These are phyloP conservation scores for Harrya chromipes DNA, from an alignment of 768 basidiomycete genomes.

Conservation along the genomic window DNA sequence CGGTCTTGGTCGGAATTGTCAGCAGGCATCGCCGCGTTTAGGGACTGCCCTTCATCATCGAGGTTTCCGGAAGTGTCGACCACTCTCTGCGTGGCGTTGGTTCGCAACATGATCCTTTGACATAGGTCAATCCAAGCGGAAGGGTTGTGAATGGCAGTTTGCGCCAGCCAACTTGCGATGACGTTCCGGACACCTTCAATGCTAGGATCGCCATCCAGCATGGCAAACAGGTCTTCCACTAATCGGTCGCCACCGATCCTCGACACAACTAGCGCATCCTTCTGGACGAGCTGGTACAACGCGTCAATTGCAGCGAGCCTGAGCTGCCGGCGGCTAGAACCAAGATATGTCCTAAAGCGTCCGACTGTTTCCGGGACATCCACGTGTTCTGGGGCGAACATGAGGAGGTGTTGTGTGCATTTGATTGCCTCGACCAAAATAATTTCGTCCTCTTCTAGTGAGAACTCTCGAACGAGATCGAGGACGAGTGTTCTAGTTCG, in stretches of 20 bases:
- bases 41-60: conserved; percentile 94
- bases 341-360: conserved; percentile 74
- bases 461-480: conserved; percentile 82
- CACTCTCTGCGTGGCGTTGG: conserved; percentile 78
- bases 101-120: conserved; percentile 94
- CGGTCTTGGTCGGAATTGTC: conserved; percentile 30
- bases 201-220: conserved; percentile 92
- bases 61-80: conserved; percentile 56
- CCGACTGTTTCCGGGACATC: conserved; percentile 77
- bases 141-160: conserved; percentile 90
- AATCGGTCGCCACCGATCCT: conserved; percentile 90
- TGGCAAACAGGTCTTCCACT: conserved; percentile 91
- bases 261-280: conserved; percentile 88
- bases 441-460: conserved; percentile 80
- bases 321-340: conserved; percentile 76
- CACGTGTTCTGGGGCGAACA: conserved; percentile 88
- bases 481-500: conserved; percentile 78
- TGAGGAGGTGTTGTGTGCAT: conserved; percentile 94
- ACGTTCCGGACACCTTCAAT: conserved; percentile 93
- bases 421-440: conserved; percentile 92
- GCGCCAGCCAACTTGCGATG: conserved; percentile 90
- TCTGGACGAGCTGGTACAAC: conserved; percentile 94
- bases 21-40: conserved; percentile 56
- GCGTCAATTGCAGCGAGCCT: conserved; percentile 96
- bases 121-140: conserved; percentile 98